phyloP scores from a whole-genome alignment of 768 basidiomycete genomes.

The Daedaleopsis sinensis region DNA sequence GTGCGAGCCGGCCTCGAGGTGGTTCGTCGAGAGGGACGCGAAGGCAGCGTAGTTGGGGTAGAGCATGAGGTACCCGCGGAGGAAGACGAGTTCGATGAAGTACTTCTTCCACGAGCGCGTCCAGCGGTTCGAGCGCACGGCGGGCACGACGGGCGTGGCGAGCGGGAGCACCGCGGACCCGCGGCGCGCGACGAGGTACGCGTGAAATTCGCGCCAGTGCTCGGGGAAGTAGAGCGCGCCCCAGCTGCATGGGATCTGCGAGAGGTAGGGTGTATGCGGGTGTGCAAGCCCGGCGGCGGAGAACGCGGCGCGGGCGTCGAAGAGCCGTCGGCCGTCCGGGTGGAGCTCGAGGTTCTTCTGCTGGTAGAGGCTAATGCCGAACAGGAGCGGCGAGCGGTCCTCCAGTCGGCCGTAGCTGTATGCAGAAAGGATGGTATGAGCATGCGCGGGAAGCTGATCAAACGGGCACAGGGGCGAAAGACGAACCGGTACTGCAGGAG shows the following conservation, averaged over 20 bases:
- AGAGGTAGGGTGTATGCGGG: constrained; percentile 73
- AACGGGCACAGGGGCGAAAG: not conserved
- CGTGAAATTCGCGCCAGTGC: constrained; percentile 87
- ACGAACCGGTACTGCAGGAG: constrained; percentile 68
- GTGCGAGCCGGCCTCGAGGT: constrained; percentile 83
- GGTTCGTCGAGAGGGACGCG: constrained; percentile 85
- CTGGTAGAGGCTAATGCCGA: constrained; percentile 86
- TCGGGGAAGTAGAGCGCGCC: constrained; percentile 90
- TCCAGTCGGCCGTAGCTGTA: constrained; percentile 55
- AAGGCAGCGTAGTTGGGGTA: constrained; percentile 82
- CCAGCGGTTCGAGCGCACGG: constrained; percentile 83
- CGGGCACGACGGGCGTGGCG: constrained; percentile 59
- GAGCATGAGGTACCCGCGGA: constrained; percentile 85
- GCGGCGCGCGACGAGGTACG: constrained; percentile 73
- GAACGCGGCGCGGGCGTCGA: constrained; percentile 69
- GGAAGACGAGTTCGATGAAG: constrained; percentile 83
- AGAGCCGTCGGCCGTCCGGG: constrained; percentile 64
- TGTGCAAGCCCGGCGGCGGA: constrained; percentile 39
- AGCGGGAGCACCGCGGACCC: constrained; percentile 47
- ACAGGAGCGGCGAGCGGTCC: constrained; percentile 52
- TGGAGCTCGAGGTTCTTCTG: constrained; percentile 81
- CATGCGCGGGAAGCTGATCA: not conserved
- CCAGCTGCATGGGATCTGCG: constrained; percentile 90
- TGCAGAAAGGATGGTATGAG: not conserved
- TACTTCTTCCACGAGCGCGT: constrained; percentile 85